Conservation (phyloP, 1,139 yeast species). For the Yamadazyma jaroonii region DNA sequence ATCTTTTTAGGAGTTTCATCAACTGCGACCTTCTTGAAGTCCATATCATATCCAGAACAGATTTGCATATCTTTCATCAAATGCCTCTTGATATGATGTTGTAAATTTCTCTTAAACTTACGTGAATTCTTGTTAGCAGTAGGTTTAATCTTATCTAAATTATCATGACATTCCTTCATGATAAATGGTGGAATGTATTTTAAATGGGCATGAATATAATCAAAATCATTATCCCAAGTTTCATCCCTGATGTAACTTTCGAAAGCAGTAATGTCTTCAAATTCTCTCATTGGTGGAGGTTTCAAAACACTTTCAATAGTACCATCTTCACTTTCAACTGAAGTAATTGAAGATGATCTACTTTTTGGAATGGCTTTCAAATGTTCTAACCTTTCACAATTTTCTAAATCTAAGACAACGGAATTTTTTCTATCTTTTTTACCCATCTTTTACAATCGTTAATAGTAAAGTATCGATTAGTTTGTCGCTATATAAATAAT, state of each 20-base stretch:
- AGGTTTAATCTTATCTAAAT: slow-evolving; percentile 70
- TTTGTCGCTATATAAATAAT: slow-evolving; percentile 1
- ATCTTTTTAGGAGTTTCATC: slow-evolving; percentile 44
- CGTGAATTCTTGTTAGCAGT: slow-evolving; percentile 69
- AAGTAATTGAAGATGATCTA: slow-evolving; percentile 28
- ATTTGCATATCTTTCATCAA: slow-evolving; percentile 62
- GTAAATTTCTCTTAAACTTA: slow-evolving; percentile 70
- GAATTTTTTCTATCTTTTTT: slow-evolving; percentile 26
- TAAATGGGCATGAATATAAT: slow-evolving; percentile 64
- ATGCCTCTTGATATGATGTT: slow-evolving; percentile 73
- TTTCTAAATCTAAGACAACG: slow-evolving; percentile 31
- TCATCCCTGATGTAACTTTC: slow-evolving; percentile 67
- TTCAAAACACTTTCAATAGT: slow-evolving; percentile 28
- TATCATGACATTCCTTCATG: slow-evolving; percentile 62
- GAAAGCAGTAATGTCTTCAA: slow-evolving; percentile 63
- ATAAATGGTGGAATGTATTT: slow-evolving; percentile 73
- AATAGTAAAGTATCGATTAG: background rate
- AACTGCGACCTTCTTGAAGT: slow-evolving; percentile 49
- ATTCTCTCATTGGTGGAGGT: slow-evolving; percentile 47
- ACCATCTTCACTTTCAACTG: slow-evolving; percentile 36
- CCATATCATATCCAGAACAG: slow-evolving; percentile 57
- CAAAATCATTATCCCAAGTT: slow-evolving; percentile 74
- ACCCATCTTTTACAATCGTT: slow-evolving; percentile 11
- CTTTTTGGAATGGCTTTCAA: slow-evolving; percentile 41
- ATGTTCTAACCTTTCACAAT: slow-evolving; percentile 38